These are phyloP conservation scores for Jacaranda mimosifolia DNA, from an alignment of 257 asterid genomes.

Conservation along the genomic window DNA sequence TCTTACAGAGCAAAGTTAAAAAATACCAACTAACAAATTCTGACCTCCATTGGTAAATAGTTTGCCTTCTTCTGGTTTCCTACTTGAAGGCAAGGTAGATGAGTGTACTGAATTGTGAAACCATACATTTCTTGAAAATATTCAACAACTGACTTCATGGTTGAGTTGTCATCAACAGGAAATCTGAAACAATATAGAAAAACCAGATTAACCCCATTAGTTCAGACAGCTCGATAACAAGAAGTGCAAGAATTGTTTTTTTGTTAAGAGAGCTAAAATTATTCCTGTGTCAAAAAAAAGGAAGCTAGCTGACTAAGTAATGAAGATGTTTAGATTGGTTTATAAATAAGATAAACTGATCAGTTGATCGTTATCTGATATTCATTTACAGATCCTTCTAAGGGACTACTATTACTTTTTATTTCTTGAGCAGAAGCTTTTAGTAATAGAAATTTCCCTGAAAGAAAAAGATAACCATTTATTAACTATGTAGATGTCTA, in stretches of 20 bases:
- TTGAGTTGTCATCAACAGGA: conserved; percentile 89
- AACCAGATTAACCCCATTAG: neutral
- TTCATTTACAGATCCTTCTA: too few relatives aligned
- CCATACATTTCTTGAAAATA: conserved; percentile 97
- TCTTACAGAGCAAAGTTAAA: neutral
- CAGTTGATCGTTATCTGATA: too few relatives aligned
- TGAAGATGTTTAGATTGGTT: too few relatives aligned
- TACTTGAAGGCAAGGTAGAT: conserved; percentile 99
- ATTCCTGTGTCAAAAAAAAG: too few relatives aligned
- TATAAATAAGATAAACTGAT: too few relatives aligned
- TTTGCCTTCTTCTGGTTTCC: conserved; percentile 99
- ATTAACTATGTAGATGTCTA: neutral
- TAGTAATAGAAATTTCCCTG: neutral
- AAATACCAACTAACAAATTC: neutral
- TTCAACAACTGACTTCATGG: conserved; percentile 95
- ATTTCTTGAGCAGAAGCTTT: neutral
- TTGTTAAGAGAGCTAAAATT: neutral
- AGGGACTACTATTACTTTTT: neutral
- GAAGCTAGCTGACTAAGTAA: too few relatives aligned
- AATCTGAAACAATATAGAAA: conserved; percentile 57
- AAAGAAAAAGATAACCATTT: neutral
- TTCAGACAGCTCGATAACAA: neutral
- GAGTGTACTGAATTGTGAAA: conserved; percentile 86
- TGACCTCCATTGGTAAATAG: conserved; percentile 98
- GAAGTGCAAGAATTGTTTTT: neutral